These are phyloP conservation scores for Lentinula detonsa DNA, from an alignment of 768 basidiomycete genomes.

Conservation along the genomic window DNA sequence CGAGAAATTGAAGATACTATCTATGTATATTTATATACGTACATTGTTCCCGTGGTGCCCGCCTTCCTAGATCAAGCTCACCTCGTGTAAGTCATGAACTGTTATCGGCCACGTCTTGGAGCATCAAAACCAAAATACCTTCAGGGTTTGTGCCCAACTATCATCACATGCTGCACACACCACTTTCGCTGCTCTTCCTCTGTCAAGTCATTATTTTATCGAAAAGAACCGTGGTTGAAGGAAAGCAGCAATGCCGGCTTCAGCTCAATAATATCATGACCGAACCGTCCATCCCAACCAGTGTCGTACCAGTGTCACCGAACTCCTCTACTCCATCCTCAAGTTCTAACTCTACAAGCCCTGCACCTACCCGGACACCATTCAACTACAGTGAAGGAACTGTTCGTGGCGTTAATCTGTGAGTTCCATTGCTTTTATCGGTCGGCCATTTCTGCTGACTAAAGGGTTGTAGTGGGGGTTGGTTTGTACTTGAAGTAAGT, in stretches of 20 bases:
- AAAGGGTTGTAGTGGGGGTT: constrained; percentile 39
- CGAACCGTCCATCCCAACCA: constrained; percentile 5
- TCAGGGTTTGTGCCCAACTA: not conserved
- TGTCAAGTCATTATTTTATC: constrained; percentile 11
- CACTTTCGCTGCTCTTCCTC: constrained; percentile 17
- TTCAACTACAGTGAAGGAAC: constrained; percentile 39
- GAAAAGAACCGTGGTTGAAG: not conserved
- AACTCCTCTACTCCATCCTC: constrained; percentile 7
- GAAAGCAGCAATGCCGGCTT: constrained; percentile 25
- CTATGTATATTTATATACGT: not conserved
- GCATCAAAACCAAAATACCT: not conserved
- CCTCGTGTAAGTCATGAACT: constrained; percentile 7
- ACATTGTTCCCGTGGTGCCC: not conserved
- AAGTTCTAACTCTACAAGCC: constrained; percentile 5
- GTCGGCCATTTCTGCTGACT: not conserved
- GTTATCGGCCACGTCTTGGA: not conserved
- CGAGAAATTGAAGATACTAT: no score
- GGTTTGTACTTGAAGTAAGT: constrained; percentile 56
- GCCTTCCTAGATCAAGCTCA: not conserved
- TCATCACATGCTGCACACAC: constrained; percentile 9
- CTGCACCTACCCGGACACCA: constrained; percentile 18
- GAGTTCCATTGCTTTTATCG: constrained; percentile 17
- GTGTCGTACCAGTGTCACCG: constrained; percentile 1
- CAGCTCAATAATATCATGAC: constrained; percentile 12
- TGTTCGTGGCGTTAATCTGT: constrained; percentile 61